Conservation (phyloP, 805 yeast genomes). For the Metschnikowia continentalis region DNA sequence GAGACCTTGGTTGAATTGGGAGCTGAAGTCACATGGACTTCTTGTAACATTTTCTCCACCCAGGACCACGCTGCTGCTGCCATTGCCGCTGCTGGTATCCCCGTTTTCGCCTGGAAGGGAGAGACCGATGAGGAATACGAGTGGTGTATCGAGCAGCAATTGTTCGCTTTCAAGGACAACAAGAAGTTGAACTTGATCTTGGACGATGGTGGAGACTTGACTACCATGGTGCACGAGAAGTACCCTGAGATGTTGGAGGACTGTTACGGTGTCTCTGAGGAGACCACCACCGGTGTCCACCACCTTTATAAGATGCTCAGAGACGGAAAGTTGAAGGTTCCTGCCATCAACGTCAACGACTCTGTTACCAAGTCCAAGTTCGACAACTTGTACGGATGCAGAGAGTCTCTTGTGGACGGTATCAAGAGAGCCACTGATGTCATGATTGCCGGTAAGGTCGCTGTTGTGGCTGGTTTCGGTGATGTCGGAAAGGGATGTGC, state of each 20-base stretch:
- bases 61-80: constrained; percentile 99
- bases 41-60: constrained; percentile 98
- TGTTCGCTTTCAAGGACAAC: constrained; percentile 94
- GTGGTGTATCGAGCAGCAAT: constrained; percentile 99
- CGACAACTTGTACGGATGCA: constrained; percentile 99
- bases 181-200: constrained; percentile 93
- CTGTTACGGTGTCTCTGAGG: constrained; percentile 96
- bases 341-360: constrained; percentile 99
- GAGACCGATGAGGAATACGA: constrained; percentile 99
- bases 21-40: constrained; percentile 99
- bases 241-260: constrained; percentile 95
- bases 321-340: constrained; percentile 87
- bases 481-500: constrained; percentile 99
- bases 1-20: constrained; percentile 96
- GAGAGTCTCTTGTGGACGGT: constrained; percentile 98
- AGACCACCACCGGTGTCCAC: constrained; percentile 99
- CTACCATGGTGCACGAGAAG: constrained; percentile 93
- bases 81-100: constrained; percentile 98
- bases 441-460: constrained; percentile 98
- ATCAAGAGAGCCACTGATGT: constrained; percentile 99
- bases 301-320: constrained; percentile 94
- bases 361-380: constrained; percentile 98
- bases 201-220: constrained; percentile 99
- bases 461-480: constrained; percentile 99
- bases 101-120: constrained; percentile 99